Evolutionary conservation across 192 early-diverging fungal genomes (phyloP).

Genomic region (Entrophospora sp.): DNA sequence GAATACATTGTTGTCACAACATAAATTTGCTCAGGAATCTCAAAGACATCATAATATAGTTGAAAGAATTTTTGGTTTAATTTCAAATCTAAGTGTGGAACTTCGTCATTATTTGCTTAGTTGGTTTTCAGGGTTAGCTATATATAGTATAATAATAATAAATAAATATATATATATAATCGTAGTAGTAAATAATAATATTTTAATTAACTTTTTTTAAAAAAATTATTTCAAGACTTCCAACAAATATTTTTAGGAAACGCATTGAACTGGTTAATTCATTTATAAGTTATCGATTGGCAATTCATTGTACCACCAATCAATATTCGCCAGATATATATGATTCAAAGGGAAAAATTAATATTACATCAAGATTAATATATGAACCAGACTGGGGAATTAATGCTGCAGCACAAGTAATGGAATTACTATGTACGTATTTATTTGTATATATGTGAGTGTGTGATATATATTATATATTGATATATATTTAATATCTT

Average conservation of each 20-base stretch:
- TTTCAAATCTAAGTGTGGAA: slow-evolving; percentile 74
- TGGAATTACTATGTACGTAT: slow-evolving; percentile 74
- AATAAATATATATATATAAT: background rate
- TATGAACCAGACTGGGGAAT: slow-evolving; percentile 86
- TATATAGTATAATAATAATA: background rate
- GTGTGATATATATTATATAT: slow-evolving; percentile 18
- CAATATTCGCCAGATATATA: slow-evolving; percentile 37
- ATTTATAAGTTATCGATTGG: slow-evolving; percentile 74
- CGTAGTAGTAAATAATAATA: background rate
- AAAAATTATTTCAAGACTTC: slow-evolving; percentile 29
- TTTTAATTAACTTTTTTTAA: background rate
- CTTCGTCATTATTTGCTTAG: slow-evolving; percentile 82
- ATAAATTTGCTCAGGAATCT: slow-evolving; percentile 66
- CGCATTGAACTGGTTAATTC: slow-evolving; percentile 75
- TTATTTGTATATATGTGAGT: no score
- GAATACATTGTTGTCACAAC: slow-evolving; percentile 75
- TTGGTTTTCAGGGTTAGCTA: slow-evolving; percentile 63
- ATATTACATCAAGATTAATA: slow-evolving; percentile 78
- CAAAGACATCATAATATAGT: slow-evolving; percentile 79
- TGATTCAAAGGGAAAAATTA: slow-evolving; percentile 77
- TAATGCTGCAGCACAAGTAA: slow-evolving; percentile 72
- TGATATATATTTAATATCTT: background rate
- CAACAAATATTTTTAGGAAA: slow-evolving; percentile 52
- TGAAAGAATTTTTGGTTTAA: slow-evolving; percentile 68
- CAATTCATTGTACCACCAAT: slow-evolving; percentile 43